Base-by-base conservation (phyloP, 2,329 filamentous ascomycete genomes). In the Neopestalotiopsis rosae region DNA sequence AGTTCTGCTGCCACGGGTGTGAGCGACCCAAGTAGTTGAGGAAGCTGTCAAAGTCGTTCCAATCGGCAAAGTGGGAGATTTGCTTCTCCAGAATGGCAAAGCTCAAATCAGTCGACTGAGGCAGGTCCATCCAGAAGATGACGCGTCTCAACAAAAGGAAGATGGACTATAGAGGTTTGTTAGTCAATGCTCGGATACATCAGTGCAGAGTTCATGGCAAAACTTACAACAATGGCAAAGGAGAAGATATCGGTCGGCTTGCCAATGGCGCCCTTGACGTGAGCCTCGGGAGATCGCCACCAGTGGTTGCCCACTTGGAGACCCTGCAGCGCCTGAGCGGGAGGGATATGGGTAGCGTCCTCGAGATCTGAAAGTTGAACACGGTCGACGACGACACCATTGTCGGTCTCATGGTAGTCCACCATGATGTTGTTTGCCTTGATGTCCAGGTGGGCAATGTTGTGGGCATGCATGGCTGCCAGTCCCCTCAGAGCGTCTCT, bases 41-140 rank as follows among this genome's bases (percentile, higher is more conserved):
- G 67, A 86, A 77, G 24, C 76, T 79, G 45, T 79, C 75, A 52
- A 85, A 77, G 52, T 80, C 78, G 4, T 83, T 74, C 74, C 77
- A 75, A 70, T 86, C 80, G 57, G 79, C 80, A 73, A 86, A 86
- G 71, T 82, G 83, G 3, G 83, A 86, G 14, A 86, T 79, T 70
- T 85, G 84, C 28, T 81, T 80, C 70, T 82, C 79, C 52, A 86
- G 73, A 45, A 86, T 80, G 71, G 81, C 75, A 58, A 77, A 78
- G 61, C 82, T 75, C n/a, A 76, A 76, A 57, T 82, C 80, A 72
- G 74, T 77, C 70, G 73, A 79, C 70, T 71, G 76, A 67, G 72
- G 79, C 69, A 72, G 79, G 68, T 75, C 76, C 66, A 81, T 77
- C 63, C 79, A 78, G 70, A 84, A 82, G 69, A 84, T 79, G 62